Conservation (phyloP, 805 yeast genomes). For the Yarrowia yakushimensis region DNA sequence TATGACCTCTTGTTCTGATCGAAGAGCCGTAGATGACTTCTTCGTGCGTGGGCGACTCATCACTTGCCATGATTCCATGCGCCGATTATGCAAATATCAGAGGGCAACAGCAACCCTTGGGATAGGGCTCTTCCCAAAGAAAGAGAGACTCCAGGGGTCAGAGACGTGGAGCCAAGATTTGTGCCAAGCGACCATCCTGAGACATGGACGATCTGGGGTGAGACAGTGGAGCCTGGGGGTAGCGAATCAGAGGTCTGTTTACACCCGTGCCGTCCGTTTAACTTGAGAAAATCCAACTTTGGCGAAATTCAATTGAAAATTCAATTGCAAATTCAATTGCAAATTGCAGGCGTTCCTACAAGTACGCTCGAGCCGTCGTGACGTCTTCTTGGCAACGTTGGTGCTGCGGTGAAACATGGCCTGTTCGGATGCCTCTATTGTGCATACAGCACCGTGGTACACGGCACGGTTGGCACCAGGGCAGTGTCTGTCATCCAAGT, state of each 20-base stretch:
- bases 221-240: not conserved
- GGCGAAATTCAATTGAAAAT: not conserved
- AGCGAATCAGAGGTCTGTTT: not conserved
- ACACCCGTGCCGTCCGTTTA: not conserved
- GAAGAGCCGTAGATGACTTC: not conserved
- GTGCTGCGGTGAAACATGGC: not conserved
- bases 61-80: not conserved
- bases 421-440: not conserved
- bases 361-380: too few species aligned
- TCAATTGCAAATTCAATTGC: not conserved
- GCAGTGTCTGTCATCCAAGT: not conserved
- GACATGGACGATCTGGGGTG: conserved; percentile 12
- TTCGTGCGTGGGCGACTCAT: not conserved
- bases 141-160: not conserved
- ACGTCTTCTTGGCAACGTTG: not conserved
- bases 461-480: not conserved
- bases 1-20: not conserved
- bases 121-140: not conserved
- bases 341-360: not conserved
- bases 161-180: not conserved
- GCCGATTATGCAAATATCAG: conserved; percentile 22
- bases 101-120: conserved; percentile 10
- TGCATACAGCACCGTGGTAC: too few species aligned
- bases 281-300: too few species aligned
- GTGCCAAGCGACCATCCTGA: not conserved